Conservation (phyloP, 805 yeast genomes). For the Yarrowia deformans region DNA sequence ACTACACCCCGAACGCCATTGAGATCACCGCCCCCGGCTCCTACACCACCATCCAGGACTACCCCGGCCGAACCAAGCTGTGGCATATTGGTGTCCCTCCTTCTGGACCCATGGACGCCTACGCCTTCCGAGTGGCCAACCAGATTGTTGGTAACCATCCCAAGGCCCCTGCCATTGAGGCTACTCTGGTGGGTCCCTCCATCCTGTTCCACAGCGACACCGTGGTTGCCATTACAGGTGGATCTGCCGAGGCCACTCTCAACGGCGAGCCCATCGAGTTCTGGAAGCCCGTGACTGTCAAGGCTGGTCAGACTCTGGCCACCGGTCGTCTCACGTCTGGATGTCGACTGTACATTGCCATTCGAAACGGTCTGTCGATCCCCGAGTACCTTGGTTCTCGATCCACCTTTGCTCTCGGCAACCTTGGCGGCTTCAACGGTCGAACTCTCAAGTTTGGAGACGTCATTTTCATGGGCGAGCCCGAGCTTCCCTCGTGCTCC, state of each 20-base stretch:
- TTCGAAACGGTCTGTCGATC: conserved; percentile 93
- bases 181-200: conserved; percentile 87
- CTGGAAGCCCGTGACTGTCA: conserved; percentile 76
- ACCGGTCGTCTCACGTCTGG: conserved; percentile 84
- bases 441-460: conserved; percentile 91
- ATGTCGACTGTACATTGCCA: conserved; percentile 87
- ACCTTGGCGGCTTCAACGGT: conserved; percentile 93
- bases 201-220: conserved; percentile 82
- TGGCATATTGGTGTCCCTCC: conserved; percentile 98
- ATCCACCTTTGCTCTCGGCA: conserved; percentile 92
- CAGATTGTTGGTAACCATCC: conserved; percentile 85
- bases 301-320: conserved; percentile 76
- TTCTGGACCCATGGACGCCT: conserved; percentile 97
- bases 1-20: conserved; percentile 81
- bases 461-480: conserved; percentile 84
- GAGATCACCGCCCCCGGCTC: conserved; percentile 91
- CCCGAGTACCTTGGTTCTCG: conserved; percentile 93
- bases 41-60: conserved; percentile 95
- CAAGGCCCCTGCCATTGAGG: conserved; percentile 87
- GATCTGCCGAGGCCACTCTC: conserved; percentile 69
- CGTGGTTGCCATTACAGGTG: conserved; percentile 89
- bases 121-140: conserved; percentile 88
- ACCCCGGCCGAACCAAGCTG: conserved; percentile 83
- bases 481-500: conserved; percentile 68
- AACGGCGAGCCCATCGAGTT: conserved; percentile 64